Percentiles rank a stretch among this genome's conserved stretches.
Conservation (phyloP, 1,284 basidiomycete genomes). For the Phlebopus sp. region DNA sequence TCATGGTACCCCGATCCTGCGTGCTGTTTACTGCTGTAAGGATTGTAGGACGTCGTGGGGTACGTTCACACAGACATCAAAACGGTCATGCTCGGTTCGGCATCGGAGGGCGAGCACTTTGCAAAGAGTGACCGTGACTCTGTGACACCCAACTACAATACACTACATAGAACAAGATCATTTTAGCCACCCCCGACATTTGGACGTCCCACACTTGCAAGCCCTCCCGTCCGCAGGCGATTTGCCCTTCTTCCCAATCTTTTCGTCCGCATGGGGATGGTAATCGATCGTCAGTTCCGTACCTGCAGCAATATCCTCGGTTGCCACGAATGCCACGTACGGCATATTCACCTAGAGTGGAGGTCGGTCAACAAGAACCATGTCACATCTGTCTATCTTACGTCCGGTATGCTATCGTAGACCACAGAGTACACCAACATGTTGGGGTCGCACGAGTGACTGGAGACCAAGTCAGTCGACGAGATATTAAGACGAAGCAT, state of each 20-base stretch:
- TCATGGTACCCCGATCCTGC: slow-evolving; percentile 13
- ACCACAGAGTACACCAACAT: slow-evolving; percentile 54
- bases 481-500: background rate
- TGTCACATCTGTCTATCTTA: slow-evolving; percentile 25
- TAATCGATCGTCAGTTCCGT: slow-evolving; percentile 67
- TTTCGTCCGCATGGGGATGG: slow-evolving; percentile 40
- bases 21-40: background rate
- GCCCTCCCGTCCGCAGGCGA: slow-evolving; percentile 10
- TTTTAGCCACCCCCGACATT: slow-evolving; percentile 29
- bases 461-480: slow-evolving; percentile 25
- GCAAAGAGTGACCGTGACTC: background rate
- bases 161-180: slow-evolving; percentile 6
- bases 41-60: slow-evolving; percentile 7
- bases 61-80: slow-evolving; percentile 17
- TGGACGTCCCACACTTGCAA: slow-evolving; percentile 20
- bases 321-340: slow-evolving; percentile 57
- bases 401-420: slow-evolving; percentile 57
- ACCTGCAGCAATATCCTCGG: slow-evolving; percentile 42
- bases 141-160: background rate
- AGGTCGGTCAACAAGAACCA: background rate
- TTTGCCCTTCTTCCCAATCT: slow-evolving; percentile 24
- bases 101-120: background rate
- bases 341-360: slow-evolving; percentile 51
- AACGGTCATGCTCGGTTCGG: slow-evolving; percentile 2
- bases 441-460: slow-evolving; percentile 66